Evolutionary conservation across 768 basidiomycete species (phyloP).

Genomic region (Termitomyces sp.): DNA sequence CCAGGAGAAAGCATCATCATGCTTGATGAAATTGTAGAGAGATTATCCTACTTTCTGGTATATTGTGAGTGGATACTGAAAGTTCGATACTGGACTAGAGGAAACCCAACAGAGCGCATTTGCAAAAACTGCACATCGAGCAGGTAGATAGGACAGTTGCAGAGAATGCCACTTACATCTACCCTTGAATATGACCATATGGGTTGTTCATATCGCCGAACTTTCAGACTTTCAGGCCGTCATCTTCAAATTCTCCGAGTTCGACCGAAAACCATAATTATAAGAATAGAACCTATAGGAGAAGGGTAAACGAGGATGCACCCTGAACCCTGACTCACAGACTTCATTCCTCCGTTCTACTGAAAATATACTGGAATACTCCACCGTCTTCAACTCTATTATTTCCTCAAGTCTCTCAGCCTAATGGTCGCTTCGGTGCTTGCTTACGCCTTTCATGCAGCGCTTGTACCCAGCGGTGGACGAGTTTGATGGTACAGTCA

Average conservation of each 20-base stretch:
- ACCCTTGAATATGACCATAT: not conserved
- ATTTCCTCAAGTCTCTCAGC: slow-evolving; percentile 20
- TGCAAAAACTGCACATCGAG: not conserved
- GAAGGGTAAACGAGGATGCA: not conserved
- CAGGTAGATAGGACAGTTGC: not conserved
- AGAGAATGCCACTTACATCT: not conserved
- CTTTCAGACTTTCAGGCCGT: not conserved
- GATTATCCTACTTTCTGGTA: not conserved
- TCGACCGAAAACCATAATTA: not conserved
- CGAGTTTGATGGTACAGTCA: too few species aligned
- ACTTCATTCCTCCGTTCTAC: slow-evolving; percentile 21
- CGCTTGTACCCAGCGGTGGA: too few species aligned
- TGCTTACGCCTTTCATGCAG: too few species aligned
- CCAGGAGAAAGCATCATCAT: not conserved
- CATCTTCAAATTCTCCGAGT: not conserved
- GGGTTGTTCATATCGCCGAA: too few species aligned
- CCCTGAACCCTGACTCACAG: not conserved
- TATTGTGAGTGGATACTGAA: not conserved
- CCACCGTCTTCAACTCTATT: slow-evolving; percentile 38
- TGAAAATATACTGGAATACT: slow-evolving; percentile 53
- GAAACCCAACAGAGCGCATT: not conserved
- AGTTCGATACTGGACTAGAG: not conserved
- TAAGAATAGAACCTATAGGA: not conserved
- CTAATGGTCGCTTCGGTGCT: too few species aligned
- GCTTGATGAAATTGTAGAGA: not conserved